These are phyloP conservation scores for Phytophthora lateralis DNA, from an alignment of 352 stramenopile genomes.

Conservation along the genomic window DNA sequence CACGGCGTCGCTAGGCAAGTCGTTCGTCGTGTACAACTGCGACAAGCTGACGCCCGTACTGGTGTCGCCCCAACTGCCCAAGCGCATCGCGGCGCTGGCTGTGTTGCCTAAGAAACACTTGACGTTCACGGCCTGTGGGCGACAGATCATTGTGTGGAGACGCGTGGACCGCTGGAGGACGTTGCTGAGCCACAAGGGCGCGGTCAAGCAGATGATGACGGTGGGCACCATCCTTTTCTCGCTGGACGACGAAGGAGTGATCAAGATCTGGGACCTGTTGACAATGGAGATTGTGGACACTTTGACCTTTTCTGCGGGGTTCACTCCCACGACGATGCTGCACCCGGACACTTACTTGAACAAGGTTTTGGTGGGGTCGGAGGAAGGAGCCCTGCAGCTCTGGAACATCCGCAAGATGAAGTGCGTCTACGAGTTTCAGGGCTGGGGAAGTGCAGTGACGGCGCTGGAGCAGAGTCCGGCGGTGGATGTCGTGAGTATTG, in stretches of 20 bases:
- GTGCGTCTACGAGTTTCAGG: conserved; percentile 88
- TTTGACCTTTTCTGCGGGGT: conserved; percentile 54
- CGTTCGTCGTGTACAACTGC: conserved; percentile 92
- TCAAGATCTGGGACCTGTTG: conserved; percentile 71
- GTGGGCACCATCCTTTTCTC: conserved; percentile 78
- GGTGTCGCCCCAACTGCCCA: conserved; percentile 80
- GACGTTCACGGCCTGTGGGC: conserved; percentile 78
- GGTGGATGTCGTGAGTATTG: conserved; percentile 90
- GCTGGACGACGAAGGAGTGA: conserved; percentile 56
- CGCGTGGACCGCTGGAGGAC: conserved; percentile 62
- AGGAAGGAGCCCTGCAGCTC: conserved; percentile 83
- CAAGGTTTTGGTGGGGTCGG: conserved; percentile 91
- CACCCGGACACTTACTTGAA: conserved; percentile 95
- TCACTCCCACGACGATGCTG: conserved; percentile 80
- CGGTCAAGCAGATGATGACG: conserved; percentile 52
- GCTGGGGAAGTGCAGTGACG: conserved; percentile 69
- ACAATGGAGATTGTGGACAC: conserved; percentile 67
- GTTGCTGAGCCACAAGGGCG: conserved; percentile 59
- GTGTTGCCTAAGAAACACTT: conserved; percentile 73
- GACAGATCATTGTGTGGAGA: conserved; percentile 77
- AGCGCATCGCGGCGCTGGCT: conserved; percentile 74
- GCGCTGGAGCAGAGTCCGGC: conserved; percentile 87
- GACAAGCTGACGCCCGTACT: conserved; percentile 89
- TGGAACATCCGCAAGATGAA: conserved; percentile 93
- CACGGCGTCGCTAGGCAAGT: conserved; percentile 87